Evolutionary conservation across 257 asterid genomes (phyloP), one percentile per base, ranked within the genome.

Genomic region (Plantago major): DNA sequence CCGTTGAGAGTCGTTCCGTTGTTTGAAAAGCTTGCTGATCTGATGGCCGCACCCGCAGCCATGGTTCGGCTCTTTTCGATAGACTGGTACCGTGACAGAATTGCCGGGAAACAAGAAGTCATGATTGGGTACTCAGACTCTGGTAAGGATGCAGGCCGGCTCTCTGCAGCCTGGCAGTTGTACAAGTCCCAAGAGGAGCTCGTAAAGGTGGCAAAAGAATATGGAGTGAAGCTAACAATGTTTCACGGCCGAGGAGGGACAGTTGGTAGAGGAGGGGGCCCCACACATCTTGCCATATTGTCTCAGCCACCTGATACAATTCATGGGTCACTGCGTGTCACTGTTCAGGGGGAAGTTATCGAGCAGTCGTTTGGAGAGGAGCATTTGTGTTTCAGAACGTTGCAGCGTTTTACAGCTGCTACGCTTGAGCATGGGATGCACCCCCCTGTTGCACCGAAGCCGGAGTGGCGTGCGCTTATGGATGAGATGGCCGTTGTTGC

Each of bases 81-180:
- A 37, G 98, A 86, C 12, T 91, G 98, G 98, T 91, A 91, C 65
- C 73, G 79, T 42, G 67, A 78, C 70, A 70, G 96, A 66, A 91
- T 91, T 58, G 70, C 86, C 2, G 96, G 96, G 4, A 88, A 84
- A 51, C 98, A 91, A 68, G 98, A 91, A 72, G 98, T 91, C 69
- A 91, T 91, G 98, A 85, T 91, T 51, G 98, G 98, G 59, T 91
- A 91, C 78, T 91, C 98, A 0, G 98, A 91, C 72, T 91, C 98
- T 0, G 98, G 98, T 7, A 91, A 91, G 76, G 98, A 91, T 51
- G 98, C 98, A 1, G 98, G 98, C 1, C 91, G 98, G 19, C 85
- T 91, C 55, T 88, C 98, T 30, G 98, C 98, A 5, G 98, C 98
- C 5, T 91, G 98, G 98, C 94, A 91, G 75, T 63, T 91, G 47